A percentile compares a stretch with the other conserved stretches of the same genome.
These are phyloP conservation scores for Kalmanozyma brasiliensis DNA, from an alignment of 1,284 basidiomycete species.

Conservation along the genomic window DNA sequence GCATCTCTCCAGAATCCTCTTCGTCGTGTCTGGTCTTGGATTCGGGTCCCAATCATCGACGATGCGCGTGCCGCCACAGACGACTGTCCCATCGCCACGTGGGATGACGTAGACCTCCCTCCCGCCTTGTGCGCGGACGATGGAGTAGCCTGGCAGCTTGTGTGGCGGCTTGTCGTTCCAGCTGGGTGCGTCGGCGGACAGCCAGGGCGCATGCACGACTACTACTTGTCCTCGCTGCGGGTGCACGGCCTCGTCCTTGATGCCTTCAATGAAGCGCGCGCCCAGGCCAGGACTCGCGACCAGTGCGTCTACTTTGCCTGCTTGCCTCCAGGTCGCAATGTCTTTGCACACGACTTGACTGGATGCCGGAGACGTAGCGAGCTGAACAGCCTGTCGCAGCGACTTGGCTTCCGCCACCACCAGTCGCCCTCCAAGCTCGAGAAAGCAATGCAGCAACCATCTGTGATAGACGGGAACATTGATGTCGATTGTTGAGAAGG, in stretches of 20 bases:
- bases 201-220: slow-evolving; percentile 56
- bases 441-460: slow-evolving; percentile 42
- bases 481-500: slow-evolving; percentile 55
- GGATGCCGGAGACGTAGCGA: slow-evolving; percentile 1
- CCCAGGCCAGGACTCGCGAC: slow-evolving; percentile 53
- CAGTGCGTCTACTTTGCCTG: slow-evolving; percentile 15
- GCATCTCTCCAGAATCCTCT: slow-evolving; percentile 46
- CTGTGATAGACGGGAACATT: slow-evolving; percentile 56
- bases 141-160: slow-evolving; percentile 25
- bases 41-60: slow-evolving; percentile 39
- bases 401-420: slow-evolving; percentile 22
- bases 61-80: slow-evolving; percentile 59
- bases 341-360: background rate
- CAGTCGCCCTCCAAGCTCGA: slow-evolving; percentile 46
- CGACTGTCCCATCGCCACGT: slow-evolving; percentile 52
- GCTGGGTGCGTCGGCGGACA: slow-evolving; percentile 7
- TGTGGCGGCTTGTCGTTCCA: slow-evolving; percentile 2
- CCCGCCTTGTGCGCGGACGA: slow-evolving; percentile 37
- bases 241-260: slow-evolving; percentile 36
- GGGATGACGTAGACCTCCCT: slow-evolving; percentile 60
- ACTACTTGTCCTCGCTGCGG: slow-evolving; percentile 60
- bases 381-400: slow-evolving; percentile 9
- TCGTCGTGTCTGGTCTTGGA: slow-evolving; percentile 42
- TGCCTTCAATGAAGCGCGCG: slow-evolving; percentile 34
- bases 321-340: background rate